Evolutionary conservation across 2,329 filamentous ascomycete genomes (phyloP).

Genomic region (Mycogone perniciosa): DNA sequence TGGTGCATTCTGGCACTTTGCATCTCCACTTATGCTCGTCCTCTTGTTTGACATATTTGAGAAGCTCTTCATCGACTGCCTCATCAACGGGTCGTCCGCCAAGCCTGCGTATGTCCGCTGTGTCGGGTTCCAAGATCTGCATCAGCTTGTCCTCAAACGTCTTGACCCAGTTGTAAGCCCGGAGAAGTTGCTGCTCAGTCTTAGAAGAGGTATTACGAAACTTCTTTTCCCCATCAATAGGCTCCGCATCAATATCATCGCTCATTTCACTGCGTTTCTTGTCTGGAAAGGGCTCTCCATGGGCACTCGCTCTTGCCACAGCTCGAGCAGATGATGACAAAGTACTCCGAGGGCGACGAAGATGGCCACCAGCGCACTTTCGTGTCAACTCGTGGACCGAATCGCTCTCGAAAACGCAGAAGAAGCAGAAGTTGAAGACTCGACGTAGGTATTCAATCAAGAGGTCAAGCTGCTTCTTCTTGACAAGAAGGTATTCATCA

Average conservation of each 20-base stretch:
- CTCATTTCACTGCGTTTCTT: slow-evolving; percentile 68
- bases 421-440: slow-evolving; percentile 99
- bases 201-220: slow-evolving; percentile 64
- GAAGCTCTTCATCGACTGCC: slow-evolving; percentile 76
- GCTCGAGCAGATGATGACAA: slow-evolving; percentile 76
- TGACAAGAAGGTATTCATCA: slow-evolving; percentile 78
- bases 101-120: slow-evolving; percentile 80
- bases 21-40: slow-evolving; percentile 96
- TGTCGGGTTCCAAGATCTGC: slow-evolving; percentile 86
- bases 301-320: slow-evolving; percentile 77
- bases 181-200: slow-evolving; percentile 83
- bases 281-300: slow-evolving; percentile 74
- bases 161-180: slow-evolving; percentile 97
- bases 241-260: slow-evolving; percentile 49
- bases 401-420: slow-evolving; percentile 97
- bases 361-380: slow-evolving; percentile 95
- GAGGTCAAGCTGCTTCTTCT: slow-evolving; percentile 96
- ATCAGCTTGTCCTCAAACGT: slow-evolving; percentile 96
- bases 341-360: slow-evolving; percentile 82
- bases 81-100: slow-evolving; percentile 85
- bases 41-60: slow-evolving; percentile 90
- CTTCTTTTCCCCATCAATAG: slow-evolving; percentile 58
- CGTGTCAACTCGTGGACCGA: slow-evolving; percentile 92
- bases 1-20: slow-evolving; percentile 91
- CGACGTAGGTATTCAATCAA: slow-evolving; percentile 93